Evolutionary conservation across 371 early-diverging fungal species (phyloP), one percentile per base, ranked within the genome.

Genomic region (Batrachochytrium dendrobatidis): DNA sequence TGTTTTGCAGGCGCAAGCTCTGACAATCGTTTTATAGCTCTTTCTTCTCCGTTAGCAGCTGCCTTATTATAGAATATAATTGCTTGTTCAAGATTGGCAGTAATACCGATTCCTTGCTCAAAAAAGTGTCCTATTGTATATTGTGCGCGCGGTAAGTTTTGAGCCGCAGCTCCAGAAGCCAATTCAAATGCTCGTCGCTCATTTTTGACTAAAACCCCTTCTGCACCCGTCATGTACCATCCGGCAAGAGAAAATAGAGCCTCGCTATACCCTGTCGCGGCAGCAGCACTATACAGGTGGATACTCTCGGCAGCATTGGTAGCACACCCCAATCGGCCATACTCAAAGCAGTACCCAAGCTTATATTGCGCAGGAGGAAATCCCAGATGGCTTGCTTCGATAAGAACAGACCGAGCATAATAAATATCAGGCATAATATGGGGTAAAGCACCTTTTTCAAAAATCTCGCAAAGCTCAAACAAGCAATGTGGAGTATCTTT

Each of bases 181-280:
- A 90, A 90, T 44, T 80, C 65, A 68, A 86, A 91, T 3, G 95
- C 94, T 55, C 84, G 75, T 7, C 79, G 74, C 60, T 92, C 88
- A 53, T 85, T 79, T 32, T 43, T 34, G 50, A 51, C 49, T 52
- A 63, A 46, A 4, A 57, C 29, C n/a, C 50, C 58, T 1, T 46
- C 35, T 17, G 51, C 56, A 20, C 95, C 97, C 1, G 88, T 85
- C 18, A 96, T 67, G 63, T 91, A 92, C 91, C 94, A 95, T 0
- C 90, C 89, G 24, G 88, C 85, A 26, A 96, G 72, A 2, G 88
- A 92, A 75, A 94, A 84, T 71, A 88, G 83, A 17, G 92, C 87
- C 24, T 74, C 69, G 3, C 64, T 46, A 39, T 66, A 34, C 18
- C 46, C 61, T n/a, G 84, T 83, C 44, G 86, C 80, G 0, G 92